A percentile compares a stretch with the other conserved stretches of the same genome.
phyloP scores from a whole-genome alignment of 139 green algal species.

The Chlamydomonas sp. region DNA sequence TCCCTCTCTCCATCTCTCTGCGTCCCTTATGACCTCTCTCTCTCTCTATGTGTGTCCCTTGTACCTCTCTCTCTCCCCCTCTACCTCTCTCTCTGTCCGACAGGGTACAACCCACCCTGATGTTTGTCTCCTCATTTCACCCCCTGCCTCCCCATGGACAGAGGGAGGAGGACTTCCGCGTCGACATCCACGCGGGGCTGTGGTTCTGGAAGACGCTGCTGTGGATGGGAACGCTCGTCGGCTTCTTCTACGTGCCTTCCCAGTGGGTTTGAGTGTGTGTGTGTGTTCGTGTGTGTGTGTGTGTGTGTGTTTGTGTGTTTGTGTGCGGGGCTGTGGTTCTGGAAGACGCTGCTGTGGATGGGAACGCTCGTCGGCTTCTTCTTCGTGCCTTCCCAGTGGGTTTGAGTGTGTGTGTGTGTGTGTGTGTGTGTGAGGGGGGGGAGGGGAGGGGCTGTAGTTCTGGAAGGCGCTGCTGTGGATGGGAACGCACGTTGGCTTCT shows the following conservation, averaged over 20 bases:
- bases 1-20: no score
- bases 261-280: no score
- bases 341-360: conserved; percentile 56
- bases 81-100: no score
- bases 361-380: conserved; percentile 51
- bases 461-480: conserved; percentile 56
- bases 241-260: conserved; percentile 57
- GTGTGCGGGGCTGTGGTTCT: conserved; percentile 47
- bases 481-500: conserved; percentile 42
- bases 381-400: conserved; percentile 48
- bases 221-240: conserved; percentile 47
- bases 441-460: conserved; percentile 48
- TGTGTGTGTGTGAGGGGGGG: no score
- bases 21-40: no score
- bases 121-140: no score
- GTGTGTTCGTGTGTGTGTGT: no score
- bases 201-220: conserved; percentile 53
- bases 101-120: no score
- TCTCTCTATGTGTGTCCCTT: no score
- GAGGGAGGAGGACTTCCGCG: conserved; percentile 22
- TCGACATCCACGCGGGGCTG: conserved; percentile 43
- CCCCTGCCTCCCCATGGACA: background rate
- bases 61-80: no score
- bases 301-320: no score
- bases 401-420: no score